Evolutionary conservation across 1,284 basidiomycete genomes (phyloP), one percentile per base, ranked within the genome.

Genomic region (Veloporphyrellus conicus): DNA sequence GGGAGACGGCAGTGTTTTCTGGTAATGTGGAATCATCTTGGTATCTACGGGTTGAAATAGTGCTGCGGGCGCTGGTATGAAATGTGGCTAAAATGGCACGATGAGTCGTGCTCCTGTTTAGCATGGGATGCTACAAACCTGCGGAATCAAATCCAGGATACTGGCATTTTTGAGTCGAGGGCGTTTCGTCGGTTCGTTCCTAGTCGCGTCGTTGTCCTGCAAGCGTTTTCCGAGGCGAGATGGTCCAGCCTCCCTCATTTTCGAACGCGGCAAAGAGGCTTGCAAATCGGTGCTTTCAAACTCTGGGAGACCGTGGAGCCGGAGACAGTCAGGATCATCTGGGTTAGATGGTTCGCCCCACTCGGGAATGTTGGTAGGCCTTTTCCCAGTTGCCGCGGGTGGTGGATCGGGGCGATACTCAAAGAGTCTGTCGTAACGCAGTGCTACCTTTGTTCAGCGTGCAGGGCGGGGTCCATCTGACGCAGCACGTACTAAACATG

Each of bases 261-360:
- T 23, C 8, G 27, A 12, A 43, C 20, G 37, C 38, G 44, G 35
- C 33, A 25, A 9, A 28, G 38, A 43, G 25, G 22, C 2, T 32
- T 50, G 46, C 34, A 62, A 50, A 44, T 62, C 49, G 20, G 64
- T 63, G 6, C 49, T 63, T 37, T 65, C 41, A 48, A 79, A 79
- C 15, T 74, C 72, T 43, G 71, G 69, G 40, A 80, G 64, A 19
- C 71, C 66, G 16, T 62, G 49, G 11, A 75, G 37, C 29, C 47
- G 54, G 44, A 66, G 71, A 23, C 67, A 29, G 34, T 68, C 67
- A 27, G 70, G 69, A 16, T 68, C 63, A 12, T 57, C 54, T 9
- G 52, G 52, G 28, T 57, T 37, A 16, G 59, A 53, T 28, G 52
- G 57, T 15, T 57, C 53, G 11, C 66, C 69, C 76, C 75, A 77